phyloP scores from a whole-genome alignment of 2,329 filamentous ascomycete species.

The Kalmusia sp. region DNA sequence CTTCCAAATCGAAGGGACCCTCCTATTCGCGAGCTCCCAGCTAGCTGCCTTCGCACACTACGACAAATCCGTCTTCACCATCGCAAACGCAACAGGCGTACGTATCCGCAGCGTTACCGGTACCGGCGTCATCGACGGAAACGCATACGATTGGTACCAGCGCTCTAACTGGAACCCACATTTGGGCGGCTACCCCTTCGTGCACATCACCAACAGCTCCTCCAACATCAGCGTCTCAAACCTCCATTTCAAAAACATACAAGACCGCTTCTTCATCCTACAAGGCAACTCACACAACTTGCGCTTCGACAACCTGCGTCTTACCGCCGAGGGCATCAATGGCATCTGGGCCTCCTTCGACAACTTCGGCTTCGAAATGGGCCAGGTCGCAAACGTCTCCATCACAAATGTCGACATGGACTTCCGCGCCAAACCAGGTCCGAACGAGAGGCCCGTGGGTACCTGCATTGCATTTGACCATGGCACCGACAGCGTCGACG shows the following conservation, averaged over 20 bases:
- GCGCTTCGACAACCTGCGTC: constrained; percentile 42
- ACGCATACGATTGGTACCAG: constrained; percentile 49
- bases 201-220: constrained; percentile 46
- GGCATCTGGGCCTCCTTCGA: constrained; percentile 21
- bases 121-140: constrained; percentile 54
- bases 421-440: constrained; percentile 2
- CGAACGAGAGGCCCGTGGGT: not conserved
- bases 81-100: constrained; percentile 47
- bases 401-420: constrained; percentile 53
- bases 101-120: constrained; percentile 52
- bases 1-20: constrained; percentile 54
- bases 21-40: constrained; percentile 47
- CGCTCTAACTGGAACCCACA: constrained; percentile 22
- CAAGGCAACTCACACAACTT: constrained; percentile 47
- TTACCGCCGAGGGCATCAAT: constrained; percentile 1
- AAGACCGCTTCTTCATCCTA: constrained; percentile 52
- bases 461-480: constrained; percentile 54
- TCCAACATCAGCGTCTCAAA: constrained; percentile 46
- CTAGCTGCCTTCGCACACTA: constrained; percentile 50
- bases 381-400: constrained; percentile 44
- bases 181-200: constrained; percentile 6
- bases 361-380: constrained; percentile 55
- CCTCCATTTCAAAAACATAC: constrained; percentile 52
- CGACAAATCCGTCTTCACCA: constrained; percentile 49
- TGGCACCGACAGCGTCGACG: constrained; percentile 48